These are phyloP conservation scores for Phanerochaete sordida DNA, from an alignment of 768 basidiomycete species.

Conservation along the genomic window DNA sequence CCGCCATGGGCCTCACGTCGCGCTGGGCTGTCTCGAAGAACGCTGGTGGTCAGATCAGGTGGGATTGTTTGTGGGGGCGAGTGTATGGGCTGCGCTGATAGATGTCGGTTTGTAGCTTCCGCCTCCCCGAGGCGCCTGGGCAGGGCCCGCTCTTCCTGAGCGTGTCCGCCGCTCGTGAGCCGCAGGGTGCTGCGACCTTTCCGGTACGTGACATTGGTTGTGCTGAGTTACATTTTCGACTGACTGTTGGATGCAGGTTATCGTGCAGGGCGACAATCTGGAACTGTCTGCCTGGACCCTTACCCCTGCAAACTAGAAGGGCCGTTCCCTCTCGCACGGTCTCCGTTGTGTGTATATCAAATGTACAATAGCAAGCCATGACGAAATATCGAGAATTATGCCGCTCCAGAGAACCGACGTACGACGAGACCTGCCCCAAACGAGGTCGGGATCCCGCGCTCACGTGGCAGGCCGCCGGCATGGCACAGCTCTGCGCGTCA, in stretches of 20 bases:
- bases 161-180: neutral
- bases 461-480: no score
- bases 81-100: neutral
- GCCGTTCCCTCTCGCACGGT: no score
- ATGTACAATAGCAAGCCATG: no score
- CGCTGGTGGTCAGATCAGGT: constrained; percentile 2
- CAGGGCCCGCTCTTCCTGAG: neutral
- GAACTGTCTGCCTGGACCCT: neutral
- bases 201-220: neutral
- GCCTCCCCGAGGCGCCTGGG: neutral
- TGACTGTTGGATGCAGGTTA: neutral
- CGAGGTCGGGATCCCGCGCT: no score
- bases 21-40: constrained; percentile 4
- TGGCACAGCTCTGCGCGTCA: no score
- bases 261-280: neutral
- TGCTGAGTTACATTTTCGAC: neutral
- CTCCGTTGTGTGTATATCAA: no score
- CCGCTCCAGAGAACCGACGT: no score
- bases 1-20: constrained; percentile 9
- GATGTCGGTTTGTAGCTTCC: neutral
- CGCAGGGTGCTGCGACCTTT: neutral
- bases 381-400: no score
- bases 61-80: neutral
- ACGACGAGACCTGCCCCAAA: no score
- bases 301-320: neutral